Evolutionary conservation across 805 yeast species (phyloP).

Genomic region (Wickerhamomyces alni): DNA sequence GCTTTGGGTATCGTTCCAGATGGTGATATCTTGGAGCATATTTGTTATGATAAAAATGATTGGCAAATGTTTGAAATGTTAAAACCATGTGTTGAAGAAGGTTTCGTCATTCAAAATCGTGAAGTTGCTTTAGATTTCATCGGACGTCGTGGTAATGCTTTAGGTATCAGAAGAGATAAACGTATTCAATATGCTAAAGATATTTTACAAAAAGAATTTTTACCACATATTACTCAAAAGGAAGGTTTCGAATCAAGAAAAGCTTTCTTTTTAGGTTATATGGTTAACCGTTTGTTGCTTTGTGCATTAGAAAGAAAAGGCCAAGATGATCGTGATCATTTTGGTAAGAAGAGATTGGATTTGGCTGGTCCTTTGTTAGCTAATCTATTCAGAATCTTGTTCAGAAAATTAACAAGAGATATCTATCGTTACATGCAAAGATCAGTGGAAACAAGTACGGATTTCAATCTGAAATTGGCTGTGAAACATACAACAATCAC

Average conservation of each 20-base stretch:
- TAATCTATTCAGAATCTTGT: conserved; percentile 87
- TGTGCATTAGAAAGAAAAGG: conserved; percentile 97
- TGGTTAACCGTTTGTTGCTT: conserved; percentile 89
- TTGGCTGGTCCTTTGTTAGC: conserved; percentile 98
- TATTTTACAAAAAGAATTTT: conserved; percentile 89
- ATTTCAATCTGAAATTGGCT: conserved; percentile 92
- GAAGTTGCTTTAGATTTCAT: conserved; percentile 97
- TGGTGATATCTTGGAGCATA: conserved; percentile 97
- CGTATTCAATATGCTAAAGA: conserved; percentile 98
- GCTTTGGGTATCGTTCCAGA: conserved; percentile 98
- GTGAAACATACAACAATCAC: conserved; percentile 96
- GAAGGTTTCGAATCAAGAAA: conserved; percentile 96
- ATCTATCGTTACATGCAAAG: conserved; percentile 98
- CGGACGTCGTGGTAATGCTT: conserved; percentile 96
- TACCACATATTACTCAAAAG: conserved; percentile 96
- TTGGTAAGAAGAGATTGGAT: conserved; percentile 97
- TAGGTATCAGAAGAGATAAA: conserved; percentile 94
- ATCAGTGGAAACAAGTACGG: conserved; percentile 97
- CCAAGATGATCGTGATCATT: conserved; percentile 99
- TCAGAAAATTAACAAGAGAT: conserved; percentile 92
- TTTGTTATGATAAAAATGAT: conserved; percentile 94
- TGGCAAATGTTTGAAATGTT: conserved; percentile 99
- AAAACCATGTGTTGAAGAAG: conserved; percentile 99
- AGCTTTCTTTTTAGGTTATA: conserved; percentile 95
- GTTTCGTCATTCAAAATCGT: conserved; percentile 95